Conservation (phyloP, 2,329 filamentous ascomycete species). For the Botryotinia convoluta region DNA sequence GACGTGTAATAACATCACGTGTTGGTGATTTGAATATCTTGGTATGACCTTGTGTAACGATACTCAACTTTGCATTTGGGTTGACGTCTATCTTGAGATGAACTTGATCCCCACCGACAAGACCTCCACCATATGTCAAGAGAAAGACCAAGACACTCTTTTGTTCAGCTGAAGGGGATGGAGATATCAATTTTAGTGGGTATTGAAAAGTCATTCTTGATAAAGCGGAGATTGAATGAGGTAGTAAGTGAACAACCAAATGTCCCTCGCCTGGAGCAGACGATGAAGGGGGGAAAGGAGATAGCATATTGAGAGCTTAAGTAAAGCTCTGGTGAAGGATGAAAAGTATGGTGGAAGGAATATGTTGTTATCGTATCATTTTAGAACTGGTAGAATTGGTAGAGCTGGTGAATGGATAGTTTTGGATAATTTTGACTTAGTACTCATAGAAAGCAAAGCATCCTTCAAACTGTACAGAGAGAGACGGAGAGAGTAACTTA, state of each 20-base stretch:
- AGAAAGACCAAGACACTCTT: constrained; percentile 79
- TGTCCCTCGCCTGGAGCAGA: constrained; percentile 74
- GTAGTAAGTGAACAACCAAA: constrained; percentile 70
- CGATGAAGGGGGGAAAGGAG: constrained; percentile 57
- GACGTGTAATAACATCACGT: constrained; percentile 54
- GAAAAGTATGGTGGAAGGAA: neutral
- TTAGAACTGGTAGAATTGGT: neutral
- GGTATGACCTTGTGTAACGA: constrained; percentile 77
- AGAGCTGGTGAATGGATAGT: neutral
- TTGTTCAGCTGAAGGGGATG: constrained; percentile 61
- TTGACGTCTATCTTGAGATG: constrained; percentile 67
- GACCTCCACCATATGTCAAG: constrained; percentile 89
- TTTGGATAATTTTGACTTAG: neutral
- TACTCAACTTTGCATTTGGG: constrained; percentile 61
- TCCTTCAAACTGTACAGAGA: neutral
- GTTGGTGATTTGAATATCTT: constrained; percentile 86
- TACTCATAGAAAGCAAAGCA: neutral
- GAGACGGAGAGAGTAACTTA: neutral
- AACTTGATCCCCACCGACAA: constrained; percentile 84
- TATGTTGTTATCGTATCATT: constrained; percentile 2
- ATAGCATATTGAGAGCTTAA: constrained; percentile 26
- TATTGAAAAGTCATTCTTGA: constrained; percentile 84
- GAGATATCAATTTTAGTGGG: constrained; percentile 88
- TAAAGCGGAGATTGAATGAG: constrained; percentile 68
- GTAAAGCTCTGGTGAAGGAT: neutral